phyloP scores from a whole-genome alignment of 2,329 filamentous ascomycete species.

The Pseudogymnoascus verrucosus region DNA sequence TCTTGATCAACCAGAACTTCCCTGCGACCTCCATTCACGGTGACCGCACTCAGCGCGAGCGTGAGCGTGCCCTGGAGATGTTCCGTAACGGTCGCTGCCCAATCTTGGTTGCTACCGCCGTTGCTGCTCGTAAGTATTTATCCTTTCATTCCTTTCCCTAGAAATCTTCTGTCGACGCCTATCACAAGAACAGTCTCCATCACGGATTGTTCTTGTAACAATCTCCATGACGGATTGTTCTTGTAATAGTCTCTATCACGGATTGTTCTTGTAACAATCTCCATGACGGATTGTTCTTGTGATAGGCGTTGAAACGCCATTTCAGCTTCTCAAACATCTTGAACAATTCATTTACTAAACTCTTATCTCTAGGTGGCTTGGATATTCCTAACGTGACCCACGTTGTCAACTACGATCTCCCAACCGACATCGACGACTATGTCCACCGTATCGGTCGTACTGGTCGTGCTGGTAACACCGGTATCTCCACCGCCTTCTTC shows the following conservation, averaged over 20 bases:
- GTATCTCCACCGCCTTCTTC: constrained; percentile 98
- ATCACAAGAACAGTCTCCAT: no score
- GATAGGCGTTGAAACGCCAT: no score
- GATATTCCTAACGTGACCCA: constrained; percentile 97
- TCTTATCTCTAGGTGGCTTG: not conserved
- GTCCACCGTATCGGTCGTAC: constrained; percentile 99
- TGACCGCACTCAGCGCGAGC: constrained; percentile 96
- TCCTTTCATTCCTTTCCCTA: no score
- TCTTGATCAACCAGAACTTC: constrained; percentile 97
- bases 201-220: no score
- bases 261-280: no score
- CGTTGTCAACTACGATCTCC: constrained; percentile 99
- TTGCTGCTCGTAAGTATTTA: constrained; percentile 60
- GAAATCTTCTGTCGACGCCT: no score
- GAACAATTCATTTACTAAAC: not conserved
- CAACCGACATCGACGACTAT: constrained; percentile 97
- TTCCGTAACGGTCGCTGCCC: constrained; percentile 95
- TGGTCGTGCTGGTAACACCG: constrained; percentile 97
- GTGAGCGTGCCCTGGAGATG: constrained; percentile 94
- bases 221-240: no score
- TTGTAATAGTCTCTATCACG: no score
- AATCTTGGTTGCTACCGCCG: constrained; percentile 92
- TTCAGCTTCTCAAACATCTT: no score
- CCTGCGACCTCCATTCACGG: constrained; percentile 97
- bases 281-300: no score